These are phyloP conservation scores for Phyllosticta capitalensis DNA, from an alignment of 2,329 filamentous ascomycete genomes.

Conservation along the genomic window DNA sequence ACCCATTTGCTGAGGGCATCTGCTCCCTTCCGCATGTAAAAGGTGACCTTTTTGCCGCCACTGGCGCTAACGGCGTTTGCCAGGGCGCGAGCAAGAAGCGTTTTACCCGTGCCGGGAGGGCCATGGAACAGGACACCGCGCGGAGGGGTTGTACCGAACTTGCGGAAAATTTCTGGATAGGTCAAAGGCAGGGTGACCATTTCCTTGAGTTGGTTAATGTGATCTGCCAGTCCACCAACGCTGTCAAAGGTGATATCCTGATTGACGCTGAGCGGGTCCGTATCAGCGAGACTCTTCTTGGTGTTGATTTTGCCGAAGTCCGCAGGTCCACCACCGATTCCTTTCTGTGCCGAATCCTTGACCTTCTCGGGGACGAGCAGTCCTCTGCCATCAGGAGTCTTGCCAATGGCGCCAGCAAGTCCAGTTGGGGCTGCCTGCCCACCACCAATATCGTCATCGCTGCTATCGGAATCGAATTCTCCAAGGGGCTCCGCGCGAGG, in stretches of 20 bases:
- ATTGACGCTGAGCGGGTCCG: slow-evolving; percentile 89
- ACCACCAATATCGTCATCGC: slow-evolving; percentile 67
- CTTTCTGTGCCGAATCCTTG: slow-evolving; percentile 29
- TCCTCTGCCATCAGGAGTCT: slow-evolving; percentile 11
- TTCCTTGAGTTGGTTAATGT: slow-evolving; percentile 96
- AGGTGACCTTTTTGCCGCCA: slow-evolving; percentile 80
- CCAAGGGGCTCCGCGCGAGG: slow-evolving; percentile 43
- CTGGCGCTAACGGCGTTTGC: slow-evolving; percentile 84
- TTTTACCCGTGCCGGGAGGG: slow-evolving; percentile 95
- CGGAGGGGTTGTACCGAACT: slow-evolving; percentile 87
- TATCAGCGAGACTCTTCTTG: slow-evolving; percentile 82
- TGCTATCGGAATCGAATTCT: slow-evolving; percentile 68
- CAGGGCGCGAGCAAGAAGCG: slow-evolving; percentile 83
- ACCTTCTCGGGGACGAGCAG: not conserved
- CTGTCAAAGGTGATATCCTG: slow-evolving; percentile 87
- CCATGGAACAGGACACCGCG: slow-evolving; percentile 94
- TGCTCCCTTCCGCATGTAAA: slow-evolving; percentile 98
- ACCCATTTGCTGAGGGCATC: slow-evolving; percentile 99
- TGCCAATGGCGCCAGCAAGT: slow-evolving; percentile 36
- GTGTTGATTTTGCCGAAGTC: slow-evolving; percentile 93
- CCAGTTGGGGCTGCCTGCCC: slow-evolving; percentile 87
- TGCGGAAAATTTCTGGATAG: slow-evolving; percentile 87
- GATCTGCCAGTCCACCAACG: slow-evolving; percentile 82
- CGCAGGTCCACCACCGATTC: slow-evolving; percentile 54
- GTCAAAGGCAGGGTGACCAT: slow-evolving; percentile 93